Evolutionary conservation across 176 grass and related monocot genomes (phyloP).

Genomic region (Aegilops longissima): DNA sequence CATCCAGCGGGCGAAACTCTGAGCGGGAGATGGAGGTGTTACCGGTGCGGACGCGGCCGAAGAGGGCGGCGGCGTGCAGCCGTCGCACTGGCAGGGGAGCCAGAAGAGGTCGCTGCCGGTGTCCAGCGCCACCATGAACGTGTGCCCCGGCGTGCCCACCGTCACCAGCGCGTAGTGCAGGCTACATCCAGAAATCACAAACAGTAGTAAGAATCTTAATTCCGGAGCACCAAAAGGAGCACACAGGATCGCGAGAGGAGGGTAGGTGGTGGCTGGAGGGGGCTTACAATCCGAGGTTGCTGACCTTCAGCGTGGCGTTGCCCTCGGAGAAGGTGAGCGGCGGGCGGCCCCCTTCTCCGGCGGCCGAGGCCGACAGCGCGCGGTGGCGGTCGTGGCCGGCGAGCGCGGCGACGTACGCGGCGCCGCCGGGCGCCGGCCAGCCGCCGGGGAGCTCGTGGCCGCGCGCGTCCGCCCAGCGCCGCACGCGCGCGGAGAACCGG

Average conservation of each 20-base stretch:
- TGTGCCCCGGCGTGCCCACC: slow-evolving; percentile 70
- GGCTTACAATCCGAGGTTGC: slow-evolving; percentile 79
- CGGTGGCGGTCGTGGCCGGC: slow-evolving; percentile 54
- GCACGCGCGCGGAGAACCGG: slow-evolving; percentile 57
- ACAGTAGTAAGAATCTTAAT: background rate
- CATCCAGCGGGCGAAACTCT: background rate
- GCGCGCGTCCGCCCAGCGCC: slow-evolving; percentile 41
- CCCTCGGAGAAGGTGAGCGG: slow-evolving; percentile 67
- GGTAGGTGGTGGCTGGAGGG: background rate
- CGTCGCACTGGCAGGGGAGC: slow-evolving; percentile 77
- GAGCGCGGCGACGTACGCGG: slow-evolving; percentile 55
- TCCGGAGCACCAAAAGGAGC: background rate
- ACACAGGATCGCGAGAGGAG: background rate
- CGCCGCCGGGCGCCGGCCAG: slow-evolving; percentile 37
- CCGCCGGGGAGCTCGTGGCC: slow-evolving; percentile 38
- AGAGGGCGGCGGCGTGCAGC: slow-evolving; percentile 47
- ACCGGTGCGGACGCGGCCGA: slow-evolving; percentile 41
- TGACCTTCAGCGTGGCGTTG: slow-evolving; percentile 64
- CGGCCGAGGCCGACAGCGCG: background rate
- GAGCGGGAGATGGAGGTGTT: slow-evolving; percentile 2
- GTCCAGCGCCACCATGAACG: slow-evolving; percentile 90
- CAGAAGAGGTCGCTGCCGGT: slow-evolving; percentile 90
- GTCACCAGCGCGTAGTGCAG: slow-evolving; percentile 79
- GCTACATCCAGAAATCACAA: slow-evolving; percentile 13
- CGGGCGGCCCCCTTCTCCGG: background rate